Evolutionary conservation across 169 alveolate genomes (phyloP).

Genomic region (Plasmodium gaboni): DNA sequence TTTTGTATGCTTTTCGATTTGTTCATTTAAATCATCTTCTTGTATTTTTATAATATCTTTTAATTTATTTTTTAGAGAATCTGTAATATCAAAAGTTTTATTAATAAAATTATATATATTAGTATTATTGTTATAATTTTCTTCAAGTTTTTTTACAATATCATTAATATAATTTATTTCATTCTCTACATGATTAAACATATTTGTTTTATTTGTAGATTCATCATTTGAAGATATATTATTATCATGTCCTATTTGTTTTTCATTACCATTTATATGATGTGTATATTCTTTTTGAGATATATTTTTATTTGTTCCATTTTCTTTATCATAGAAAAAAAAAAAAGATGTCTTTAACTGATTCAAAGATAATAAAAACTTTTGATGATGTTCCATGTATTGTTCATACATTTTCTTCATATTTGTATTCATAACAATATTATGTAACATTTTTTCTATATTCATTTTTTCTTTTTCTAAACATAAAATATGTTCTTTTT

Average conservation of each 20-base stretch:
- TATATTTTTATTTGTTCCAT: neutral
- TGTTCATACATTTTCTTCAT: slow-evolving; percentile 51
- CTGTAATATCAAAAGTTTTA: slow-evolving; percentile 23
- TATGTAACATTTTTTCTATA: slow-evolving; percentile 55
- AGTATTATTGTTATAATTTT: slow-evolving; percentile 1
- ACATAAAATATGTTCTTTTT: slow-evolving; percentile 55
- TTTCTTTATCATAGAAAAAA: neutral
- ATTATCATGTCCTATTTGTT: no score
- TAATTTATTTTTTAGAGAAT: slow-evolving; percentile 10
- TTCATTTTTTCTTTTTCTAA: slow-evolving; percentile 61
- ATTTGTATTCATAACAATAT: slow-evolving; percentile 50
- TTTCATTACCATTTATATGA: neutral
- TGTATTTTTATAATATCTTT: slow-evolving; percentile 3
- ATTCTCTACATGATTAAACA: neutral
- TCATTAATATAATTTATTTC: slow-evolving; percentile 1
- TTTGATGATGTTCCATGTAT: slow-evolving; percentile 23
- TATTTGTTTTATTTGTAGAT: no score
- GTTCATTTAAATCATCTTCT: slow-evolving; percentile 17
- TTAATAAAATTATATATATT: slow-evolving; percentile 26
- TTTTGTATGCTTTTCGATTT: slow-evolving; percentile 41
- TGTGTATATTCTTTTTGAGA: neutral
- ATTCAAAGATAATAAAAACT: slow-evolving; percentile 5
- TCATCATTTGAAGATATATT: no score
- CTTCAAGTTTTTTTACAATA: slow-evolving; percentile 17
- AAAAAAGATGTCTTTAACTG: slow-evolving; percentile 2